Conservation (phyloP, 768 basidiomycete species). For the Rhodotorula babjevae region DNA sequence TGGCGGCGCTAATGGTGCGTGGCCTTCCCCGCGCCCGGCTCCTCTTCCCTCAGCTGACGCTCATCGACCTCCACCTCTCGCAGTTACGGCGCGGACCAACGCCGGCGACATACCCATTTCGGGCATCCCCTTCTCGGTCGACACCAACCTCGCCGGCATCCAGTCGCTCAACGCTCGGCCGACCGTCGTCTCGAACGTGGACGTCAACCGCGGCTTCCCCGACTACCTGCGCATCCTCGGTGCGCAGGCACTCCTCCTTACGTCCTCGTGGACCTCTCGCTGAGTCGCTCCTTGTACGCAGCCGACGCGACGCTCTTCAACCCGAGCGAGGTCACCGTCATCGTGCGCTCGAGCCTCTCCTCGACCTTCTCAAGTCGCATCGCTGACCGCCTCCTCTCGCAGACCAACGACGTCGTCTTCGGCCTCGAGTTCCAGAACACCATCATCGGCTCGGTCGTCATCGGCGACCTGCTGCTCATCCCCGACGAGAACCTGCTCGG, state of each 20-base stretch:
- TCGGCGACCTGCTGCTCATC: conserved; percentile 52
- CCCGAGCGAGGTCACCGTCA: conserved; percentile 28
- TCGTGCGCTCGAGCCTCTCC: neutral
- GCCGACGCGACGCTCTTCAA: conserved; percentile 34
- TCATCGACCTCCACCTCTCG: neutral
- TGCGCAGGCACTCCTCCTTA: too few relatives aligned
- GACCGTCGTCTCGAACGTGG: conserved; percentile 58
- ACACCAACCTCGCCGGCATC: conserved; percentile 59
- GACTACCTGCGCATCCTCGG: conserved; percentile 22
- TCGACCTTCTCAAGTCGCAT: neutral
- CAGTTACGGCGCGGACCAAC: conserved; percentile 40
- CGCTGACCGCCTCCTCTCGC: conserved; percentile 42
- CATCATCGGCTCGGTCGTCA: conserved; percentile 38
- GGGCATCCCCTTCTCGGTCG: conserved; percentile 61
- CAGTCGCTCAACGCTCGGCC: conserved; percentile 51
- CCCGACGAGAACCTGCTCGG: conserved; percentile 52
- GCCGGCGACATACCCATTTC: conserved; percentile 65
- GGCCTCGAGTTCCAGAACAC: conserved; percentile 59
- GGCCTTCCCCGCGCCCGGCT: neutral
- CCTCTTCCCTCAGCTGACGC: neutral
- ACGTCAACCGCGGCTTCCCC: conserved; percentile 55
- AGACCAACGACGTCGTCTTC: conserved; percentile 57
- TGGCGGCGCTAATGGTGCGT: conserved; percentile 26
- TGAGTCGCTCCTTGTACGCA: too few relatives aligned
- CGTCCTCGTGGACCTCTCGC: too few relatives aligned